Percentiles rank a stretch among this genome's conserved stretches.
Conservation (phyloP, 371 early-diverging fungal species). For the Synchytrium microbalum region DNA sequence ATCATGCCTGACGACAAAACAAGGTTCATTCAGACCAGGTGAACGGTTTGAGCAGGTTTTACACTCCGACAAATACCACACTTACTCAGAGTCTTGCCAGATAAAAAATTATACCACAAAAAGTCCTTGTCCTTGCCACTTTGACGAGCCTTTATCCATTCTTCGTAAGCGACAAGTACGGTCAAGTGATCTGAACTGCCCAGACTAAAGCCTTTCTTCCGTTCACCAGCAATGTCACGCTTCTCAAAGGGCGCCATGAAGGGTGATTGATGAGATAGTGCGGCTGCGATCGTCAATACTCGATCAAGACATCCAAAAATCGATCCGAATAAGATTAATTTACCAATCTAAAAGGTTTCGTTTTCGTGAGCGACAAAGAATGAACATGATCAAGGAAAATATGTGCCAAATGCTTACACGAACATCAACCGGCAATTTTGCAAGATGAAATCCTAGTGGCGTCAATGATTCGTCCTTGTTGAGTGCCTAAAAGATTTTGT, state of each 20-base stretch:
- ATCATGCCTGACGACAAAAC: constrained; percentile 51
- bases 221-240: constrained; percentile 38
- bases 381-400: background rate
- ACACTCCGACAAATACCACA: too few species aligned
- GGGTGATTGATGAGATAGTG: constrained; percentile 62
- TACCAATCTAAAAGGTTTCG: constrained; percentile 55
- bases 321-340: constrained; percentile 73
- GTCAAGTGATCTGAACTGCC: constrained; percentile 70
- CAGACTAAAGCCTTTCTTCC: constrained; percentile 33
- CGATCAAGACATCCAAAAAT: constrained; percentile 76
- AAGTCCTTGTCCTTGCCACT: constrained; percentile 33
- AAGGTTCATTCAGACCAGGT: background rate
- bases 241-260: constrained; percentile 69
- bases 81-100: constrained; percentile 23
- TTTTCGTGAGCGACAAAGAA: background rate
- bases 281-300: constrained; percentile 72
- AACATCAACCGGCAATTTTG: constrained; percentile 82
- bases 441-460: constrained; percentile 81
- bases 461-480: constrained; percentile 58
- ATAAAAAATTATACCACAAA: constrained; percentile 28
- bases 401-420: constrained; percentile 18
- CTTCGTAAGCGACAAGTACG: constrained; percentile 61
- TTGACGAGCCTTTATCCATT: constrained; percentile 47
- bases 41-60: too few species aligned
- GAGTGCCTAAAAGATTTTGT: constrained; percentile 16